Base-by-base conservation (phyloP, 139 green algal genomes). In the Chlamydomonas asymmetrica region DNA sequence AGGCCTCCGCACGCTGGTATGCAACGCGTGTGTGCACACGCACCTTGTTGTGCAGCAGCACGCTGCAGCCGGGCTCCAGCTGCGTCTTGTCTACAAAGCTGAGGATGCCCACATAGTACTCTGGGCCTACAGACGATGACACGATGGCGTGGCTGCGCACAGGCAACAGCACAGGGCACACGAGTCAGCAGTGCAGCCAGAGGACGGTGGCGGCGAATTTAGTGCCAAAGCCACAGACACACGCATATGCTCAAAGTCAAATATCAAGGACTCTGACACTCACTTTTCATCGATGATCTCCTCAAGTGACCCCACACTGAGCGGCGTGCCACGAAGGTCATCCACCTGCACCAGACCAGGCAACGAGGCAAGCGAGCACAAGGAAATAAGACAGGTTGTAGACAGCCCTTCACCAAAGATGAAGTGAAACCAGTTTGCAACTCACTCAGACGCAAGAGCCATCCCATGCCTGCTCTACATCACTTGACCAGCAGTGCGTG, bases 281-380 rank as follows among this genome's bases (percentile, higher is more conserved):
- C 75, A 97, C 86, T 97, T 98, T 78, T 99, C 97, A 78, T 99
- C 97, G 67, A 99, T 99, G 80, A 99, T 97, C 85, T 99, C 97
- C 71, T 99, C 97, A 49, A 99, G 83, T 3, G 80, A 95, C 41
- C 97, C 97, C 22, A 99, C 96, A 35, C 76, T 97, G 65, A 99
- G 91, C 1, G 97, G 97, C 5, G 88, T 91, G 4, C 97, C 96
- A 34, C 97, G 84, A 59, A 99, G 77, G 59, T 99, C 97, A 79
- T 99, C 97, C 6, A 99, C 91, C 87, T 97, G 86, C 29, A n/a
- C n/a, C n/a, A n/a, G n/a, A n/a, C n/a, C n/a, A n/a, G n/a, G n/a
- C n/a, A n/a, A n/a, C n/a, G n/a, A n/a, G n/a, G n/a, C n/a, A n/a
- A n/a, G n/a, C n/a, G n/a, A n/a, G n/a, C n/a, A n/a, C n/a, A n/a